These are phyloP conservation scores for Fraxinus xanthoxyloides DNA, from an alignment of 305 asterid species.

Conservation along the genomic window DNA sequence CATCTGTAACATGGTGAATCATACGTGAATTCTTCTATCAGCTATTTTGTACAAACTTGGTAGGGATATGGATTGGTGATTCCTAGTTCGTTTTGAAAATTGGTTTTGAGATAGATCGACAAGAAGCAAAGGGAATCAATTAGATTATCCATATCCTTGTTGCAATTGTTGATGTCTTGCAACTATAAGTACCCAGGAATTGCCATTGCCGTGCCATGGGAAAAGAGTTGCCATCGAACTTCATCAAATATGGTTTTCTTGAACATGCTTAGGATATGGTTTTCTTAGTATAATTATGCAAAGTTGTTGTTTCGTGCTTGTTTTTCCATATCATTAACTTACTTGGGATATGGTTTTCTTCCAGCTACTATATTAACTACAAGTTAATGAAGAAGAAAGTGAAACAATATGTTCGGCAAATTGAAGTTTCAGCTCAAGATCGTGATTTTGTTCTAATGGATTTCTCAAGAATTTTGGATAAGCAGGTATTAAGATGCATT, in stretches of 20 bases:
- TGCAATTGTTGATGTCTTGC: background rate
- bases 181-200: background rate
- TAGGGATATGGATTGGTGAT: background rate
- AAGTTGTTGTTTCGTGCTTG: background rate
- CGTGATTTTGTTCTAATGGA: conserved; percentile 55
- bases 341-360: conserved; percentile 8
- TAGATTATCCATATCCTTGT: background rate
- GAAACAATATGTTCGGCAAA: conserved; percentile 55
- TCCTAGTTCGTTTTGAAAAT: background rate
- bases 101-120: background rate
- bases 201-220: background rate
- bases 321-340: background rate
- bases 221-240: background rate
- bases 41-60: background rate
- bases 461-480: conserved; percentile 64
- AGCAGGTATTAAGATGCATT: conserved; percentile 43
- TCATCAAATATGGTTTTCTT: background rate
- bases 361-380: conserved; percentile 70
- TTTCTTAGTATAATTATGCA: background rate
- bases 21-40: background rate
- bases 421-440: conserved; percentile 43
- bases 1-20: background rate
- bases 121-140: background rate
- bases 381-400: conserved; percentile 79
- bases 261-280: background rate